Conservation (phyloP, 140 eudicot species). For the Oenanthe javanica region DNA sequence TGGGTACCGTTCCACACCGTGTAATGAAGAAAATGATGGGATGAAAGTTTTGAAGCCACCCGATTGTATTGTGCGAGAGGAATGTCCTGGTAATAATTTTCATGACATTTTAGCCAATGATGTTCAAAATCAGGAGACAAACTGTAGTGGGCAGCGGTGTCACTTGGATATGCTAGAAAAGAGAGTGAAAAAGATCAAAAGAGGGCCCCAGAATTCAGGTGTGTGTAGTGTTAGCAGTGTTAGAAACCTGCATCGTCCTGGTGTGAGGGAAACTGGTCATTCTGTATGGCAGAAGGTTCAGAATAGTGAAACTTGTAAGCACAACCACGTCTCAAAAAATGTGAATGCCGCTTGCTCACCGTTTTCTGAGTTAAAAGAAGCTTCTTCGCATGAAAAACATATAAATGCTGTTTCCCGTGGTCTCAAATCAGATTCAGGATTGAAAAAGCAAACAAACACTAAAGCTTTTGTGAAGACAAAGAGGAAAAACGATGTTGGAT, state of each 20-base stretch:
- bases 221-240: background rate
- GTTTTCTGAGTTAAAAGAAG: background rate
- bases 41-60: background rate
- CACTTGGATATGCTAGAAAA: background rate
- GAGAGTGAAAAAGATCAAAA: constrained; percentile 9
- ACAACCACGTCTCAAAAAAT: background rate
- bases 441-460: constrained; percentile 2
- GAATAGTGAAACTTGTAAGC: constrained; percentile 7
- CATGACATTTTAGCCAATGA: background rate
- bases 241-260: constrained; percentile 8
- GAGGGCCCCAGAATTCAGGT: constrained; percentile 5
- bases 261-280: constrained; percentile 18
- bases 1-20: background rate
- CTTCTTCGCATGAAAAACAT: background rate
- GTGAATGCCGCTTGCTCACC: background rate
- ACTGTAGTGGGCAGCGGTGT: background rate
- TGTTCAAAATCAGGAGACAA: background rate
- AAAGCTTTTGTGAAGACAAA: constrained; percentile 11
- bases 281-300: constrained; percentile 27
- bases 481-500: constrained; percentile 12
- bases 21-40: background rate
- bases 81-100: constrained; percentile 1
- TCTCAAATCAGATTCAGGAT: background rate
- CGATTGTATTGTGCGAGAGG: background rate
- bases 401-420: background rate